Evolutionary conservation across 345 rosid species (phyloP).

Genomic region (Geranium brycei): DNA sequence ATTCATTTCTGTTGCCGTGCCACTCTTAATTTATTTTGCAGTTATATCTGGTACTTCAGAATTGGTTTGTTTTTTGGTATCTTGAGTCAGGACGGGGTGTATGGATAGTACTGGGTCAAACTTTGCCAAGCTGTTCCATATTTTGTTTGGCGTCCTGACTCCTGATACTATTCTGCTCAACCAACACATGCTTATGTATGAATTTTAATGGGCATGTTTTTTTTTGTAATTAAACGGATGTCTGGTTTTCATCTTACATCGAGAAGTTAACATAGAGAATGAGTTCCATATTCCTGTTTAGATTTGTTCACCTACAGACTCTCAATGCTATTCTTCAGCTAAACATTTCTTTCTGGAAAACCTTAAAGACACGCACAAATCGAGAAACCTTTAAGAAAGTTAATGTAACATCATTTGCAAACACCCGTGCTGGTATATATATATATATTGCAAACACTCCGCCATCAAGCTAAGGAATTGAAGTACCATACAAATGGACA

Average conservation of each 20-base stretch:
- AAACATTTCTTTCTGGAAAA: too few species aligned
- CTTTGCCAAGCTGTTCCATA: slow-evolving; percentile 1
- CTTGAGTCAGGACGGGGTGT: neutral
- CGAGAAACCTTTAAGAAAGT: too few species aligned
- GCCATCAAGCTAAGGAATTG: too few species aligned
- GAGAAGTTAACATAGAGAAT: neutral
- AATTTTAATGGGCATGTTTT: neutral
- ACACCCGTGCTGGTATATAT: too few species aligned
- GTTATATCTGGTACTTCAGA: neutral
- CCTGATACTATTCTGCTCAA: neutral
- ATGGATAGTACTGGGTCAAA: neutral
- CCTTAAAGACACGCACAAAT: too few species aligned
- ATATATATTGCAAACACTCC: too few species aligned
- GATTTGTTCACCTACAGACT: neutral
- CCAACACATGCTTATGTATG: too few species aligned
- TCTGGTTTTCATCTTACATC: neutral
- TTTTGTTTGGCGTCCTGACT: neutral
- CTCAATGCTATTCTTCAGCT: neutral
- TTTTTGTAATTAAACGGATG: neutral
- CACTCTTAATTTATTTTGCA: neutral
- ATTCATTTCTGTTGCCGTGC: slow-evolving; percentile 7
- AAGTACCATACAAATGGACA: too few species aligned
- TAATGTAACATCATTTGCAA: too few species aligned
- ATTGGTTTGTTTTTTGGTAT: neutral
- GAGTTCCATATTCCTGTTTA: neutral